Evolutionary conservation across 805 yeast species (phyloP).

Genomic region (Millerozyma miso): DNA sequence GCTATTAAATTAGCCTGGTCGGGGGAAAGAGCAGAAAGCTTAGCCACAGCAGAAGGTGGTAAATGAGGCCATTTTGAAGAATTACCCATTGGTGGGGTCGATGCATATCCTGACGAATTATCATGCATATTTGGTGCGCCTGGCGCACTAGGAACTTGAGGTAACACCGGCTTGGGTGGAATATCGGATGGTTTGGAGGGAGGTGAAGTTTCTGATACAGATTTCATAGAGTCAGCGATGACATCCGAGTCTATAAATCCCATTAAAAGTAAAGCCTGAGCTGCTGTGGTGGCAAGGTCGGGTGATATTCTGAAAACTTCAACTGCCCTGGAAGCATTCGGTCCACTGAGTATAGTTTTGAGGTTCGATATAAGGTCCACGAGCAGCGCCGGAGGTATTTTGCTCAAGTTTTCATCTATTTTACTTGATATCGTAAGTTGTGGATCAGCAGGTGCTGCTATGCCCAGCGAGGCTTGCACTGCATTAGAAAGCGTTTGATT

Average conservation of each 20-base stretch:
- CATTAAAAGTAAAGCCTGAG: conserved; percentile 73
- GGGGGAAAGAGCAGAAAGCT: conserved; percentile 47
- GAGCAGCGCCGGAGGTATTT: conserved; percentile 66
- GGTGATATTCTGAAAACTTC: conserved; percentile 52
- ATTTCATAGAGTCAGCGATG: conserved; percentile 52
- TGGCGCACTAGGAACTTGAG: conserved; percentile 7
- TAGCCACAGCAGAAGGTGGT: conserved; percentile 46
- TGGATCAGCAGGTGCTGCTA: conserved; percentile 46
- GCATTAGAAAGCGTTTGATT: conserved; percentile 43
- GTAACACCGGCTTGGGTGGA: conserved; percentile 7
- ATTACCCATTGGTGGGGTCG: conserved; percentile 9
- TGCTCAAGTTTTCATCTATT: conserved; percentile 56
- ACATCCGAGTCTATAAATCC: conserved; percentile 69
- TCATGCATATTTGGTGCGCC: conserved; percentile 9
- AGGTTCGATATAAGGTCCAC: conserved; percentile 66
- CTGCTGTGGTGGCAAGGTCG: conserved; percentile 58
- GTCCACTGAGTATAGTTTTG: conserved; percentile 51
- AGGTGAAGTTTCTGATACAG: conserved; percentile 16
- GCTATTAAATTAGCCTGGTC: conserved; percentile 56
- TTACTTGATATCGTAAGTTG: conserved; percentile 52
- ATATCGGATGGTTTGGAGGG: conserved; percentile 6
- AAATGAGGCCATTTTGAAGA: conserved; percentile 45
- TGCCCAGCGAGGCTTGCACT: conserved; percentile 29
- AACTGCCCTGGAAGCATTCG: conserved; percentile 47
- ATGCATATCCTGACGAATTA: conserved; percentile 5